A percentile compares a stretch with the other conserved stretches of the same genome.
Evolutionary conservation across 2,329 filamentous ascomycete species (phyloP).

Genomic region (Neophaeococcomyces mojaviensis): DNA sequence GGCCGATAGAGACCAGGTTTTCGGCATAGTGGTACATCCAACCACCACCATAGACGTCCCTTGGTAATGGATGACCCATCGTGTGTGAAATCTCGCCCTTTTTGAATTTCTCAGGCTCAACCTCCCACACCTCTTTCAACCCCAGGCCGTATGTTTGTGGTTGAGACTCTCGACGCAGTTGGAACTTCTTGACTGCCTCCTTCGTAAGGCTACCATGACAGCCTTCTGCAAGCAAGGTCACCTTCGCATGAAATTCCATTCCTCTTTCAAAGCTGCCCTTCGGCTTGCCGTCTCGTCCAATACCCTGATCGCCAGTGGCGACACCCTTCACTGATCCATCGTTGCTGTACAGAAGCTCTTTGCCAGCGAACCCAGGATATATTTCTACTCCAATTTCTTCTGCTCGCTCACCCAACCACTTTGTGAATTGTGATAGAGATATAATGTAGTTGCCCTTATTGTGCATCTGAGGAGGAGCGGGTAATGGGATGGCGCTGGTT

Average conservation of each 20-base stretch:
- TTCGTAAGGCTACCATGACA: constrained; percentile 95
- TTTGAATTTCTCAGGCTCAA: constrained; percentile 84
- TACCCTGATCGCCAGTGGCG: constrained; percentile 88
- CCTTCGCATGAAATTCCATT: constrained; percentile 94
- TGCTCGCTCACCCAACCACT: constrained; percentile 93
- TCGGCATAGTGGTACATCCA: constrained; percentile 99
- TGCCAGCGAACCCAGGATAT: constrained; percentile 91
- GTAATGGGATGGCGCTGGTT: constrained; percentile 67
- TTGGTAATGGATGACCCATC: constrained; percentile 83
- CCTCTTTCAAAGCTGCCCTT: constrained; percentile 91
- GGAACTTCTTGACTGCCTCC: constrained; percentile 89
- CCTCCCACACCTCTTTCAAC: constrained; percentile 95
- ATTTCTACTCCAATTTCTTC: constrained; percentile 94
- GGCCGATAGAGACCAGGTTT: constrained; percentile 83
- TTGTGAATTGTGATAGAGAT: constrained; percentile 86
- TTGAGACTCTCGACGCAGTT: constrained; percentile 79
- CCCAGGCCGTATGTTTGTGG: constrained; percentile 93
- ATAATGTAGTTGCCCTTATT: constrained; percentile 98
- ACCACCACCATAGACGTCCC: constrained; percentile 89
- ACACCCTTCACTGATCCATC: constrained; percentile 90
- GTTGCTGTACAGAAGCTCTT: constrained; percentile 77
- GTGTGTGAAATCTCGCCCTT: constrained; percentile 81
- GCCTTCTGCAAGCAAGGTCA: constrained; percentile 88
- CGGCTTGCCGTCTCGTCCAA: constrained; percentile 71
- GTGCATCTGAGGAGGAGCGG: constrained; percentile 91